Evolutionary conservation across 495 filamentous ascomycete species (phyloP).

Genomic region (Articulospora tetracladia): DNA sequence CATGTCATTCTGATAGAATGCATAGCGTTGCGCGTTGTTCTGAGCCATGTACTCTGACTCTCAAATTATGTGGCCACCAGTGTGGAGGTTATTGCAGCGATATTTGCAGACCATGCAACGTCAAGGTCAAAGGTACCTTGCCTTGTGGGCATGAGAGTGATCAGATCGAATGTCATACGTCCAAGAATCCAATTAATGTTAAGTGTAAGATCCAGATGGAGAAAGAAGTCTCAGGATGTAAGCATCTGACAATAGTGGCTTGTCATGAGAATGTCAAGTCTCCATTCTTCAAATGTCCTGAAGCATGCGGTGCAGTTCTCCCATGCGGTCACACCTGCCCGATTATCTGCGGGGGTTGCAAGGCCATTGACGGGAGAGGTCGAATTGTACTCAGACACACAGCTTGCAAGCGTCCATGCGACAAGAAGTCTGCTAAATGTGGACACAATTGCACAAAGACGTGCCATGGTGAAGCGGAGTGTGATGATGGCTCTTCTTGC

Average conservation of each 20-base stretch:
- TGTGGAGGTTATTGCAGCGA: slow-evolving; percentile 15
- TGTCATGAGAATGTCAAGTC: slow-evolving; percentile 9
- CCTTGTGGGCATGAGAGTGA: slow-evolving; percentile 18
- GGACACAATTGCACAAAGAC: slow-evolving; percentile 7
- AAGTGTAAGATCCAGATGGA: slow-evolving; percentile 12
- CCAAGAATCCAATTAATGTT: slow-evolving; percentile 9
- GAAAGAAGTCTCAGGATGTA: slow-evolving; percentile 14
- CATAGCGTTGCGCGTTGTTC: slow-evolving; percentile 15
- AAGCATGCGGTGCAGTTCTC: slow-evolving; percentile 10
- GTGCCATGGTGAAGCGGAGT: slow-evolving; percentile 1
- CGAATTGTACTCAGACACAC: slow-evolving; percentile 4
- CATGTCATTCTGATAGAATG: slow-evolving; percentile 22
- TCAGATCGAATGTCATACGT: slow-evolving; percentile 12
- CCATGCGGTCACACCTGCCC: slow-evolving; percentile 19
- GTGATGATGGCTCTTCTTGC: slow-evolving; percentile 13
- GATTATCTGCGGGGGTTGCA: slow-evolving; percentile 10
- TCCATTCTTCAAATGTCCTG: slow-evolving; percentile 12
- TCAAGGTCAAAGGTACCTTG: slow-evolving; percentile 14
- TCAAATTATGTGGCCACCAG: slow-evolving; percentile 11
- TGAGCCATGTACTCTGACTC: slow-evolving; percentile 16
- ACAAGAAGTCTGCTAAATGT: slow-evolving; percentile 9
- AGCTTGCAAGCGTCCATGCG: slow-evolving; percentile 13
- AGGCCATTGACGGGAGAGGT: neutral
- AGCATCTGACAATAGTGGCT: slow-evolving; percentile 4
- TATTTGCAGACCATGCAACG: slow-evolving; percentile 9